A percentile compares a stretch with the other conserved stretches of the same genome.
phyloP scores from a whole-genome alignment of 2,329 filamentous ascomycete genomes.

The Alternaria consortialis region DNA sequence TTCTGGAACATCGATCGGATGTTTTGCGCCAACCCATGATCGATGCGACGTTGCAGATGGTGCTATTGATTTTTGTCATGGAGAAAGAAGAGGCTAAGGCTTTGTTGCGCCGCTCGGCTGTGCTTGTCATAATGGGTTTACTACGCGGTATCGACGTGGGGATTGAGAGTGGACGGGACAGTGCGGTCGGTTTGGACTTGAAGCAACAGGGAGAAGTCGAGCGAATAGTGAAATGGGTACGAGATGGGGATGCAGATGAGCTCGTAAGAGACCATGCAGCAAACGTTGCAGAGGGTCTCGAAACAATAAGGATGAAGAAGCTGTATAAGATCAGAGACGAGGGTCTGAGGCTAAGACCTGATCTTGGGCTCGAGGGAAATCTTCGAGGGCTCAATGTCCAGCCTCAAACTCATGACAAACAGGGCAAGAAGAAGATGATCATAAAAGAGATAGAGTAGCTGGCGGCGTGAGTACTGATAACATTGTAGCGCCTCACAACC shows the following conservation, averaged over 20 bases:
- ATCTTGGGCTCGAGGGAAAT: slow-evolving; percentile 46
- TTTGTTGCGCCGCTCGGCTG: slow-evolving; percentile 72
- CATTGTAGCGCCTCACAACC: slow-evolving; percentile 10
- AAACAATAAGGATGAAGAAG: slow-evolving; percentile 67
- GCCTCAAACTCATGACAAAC: slow-evolving; percentile 26
- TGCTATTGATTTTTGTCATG: slow-evolving; percentile 68
- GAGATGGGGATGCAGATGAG: slow-evolving; percentile 71
- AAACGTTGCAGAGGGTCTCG: slow-evolving; percentile 72
- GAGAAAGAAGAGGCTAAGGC: slow-evolving; percentile 68
- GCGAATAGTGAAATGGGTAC: slow-evolving; percentile 70
- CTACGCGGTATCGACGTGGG: slow-evolving; percentile 67
- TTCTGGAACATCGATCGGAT: slow-evolving; percentile 64
- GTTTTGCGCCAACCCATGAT: slow-evolving; percentile 53
- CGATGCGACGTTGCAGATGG: slow-evolving; percentile 67
- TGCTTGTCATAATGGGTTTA: slow-evolving; percentile 69
- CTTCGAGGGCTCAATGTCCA: slow-evolving; percentile 59
- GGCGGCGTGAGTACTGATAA: neutral
- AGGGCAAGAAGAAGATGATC: slow-evolving; percentile 45
- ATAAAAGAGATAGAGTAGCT: slow-evolving; percentile 69
- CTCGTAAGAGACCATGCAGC: slow-evolving; percentile 72
- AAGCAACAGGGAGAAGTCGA: slow-evolving; percentile 69
- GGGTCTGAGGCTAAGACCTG: slow-evolving; percentile 27
- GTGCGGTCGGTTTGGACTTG: slow-evolving; percentile 63
- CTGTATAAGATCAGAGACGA: slow-evolving; percentile 54
- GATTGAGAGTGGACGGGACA: slow-evolving; percentile 43